Base-by-base conservation (phyloP, 1,139 yeast genomes). In the Suhomyces choctaworum region DNA sequence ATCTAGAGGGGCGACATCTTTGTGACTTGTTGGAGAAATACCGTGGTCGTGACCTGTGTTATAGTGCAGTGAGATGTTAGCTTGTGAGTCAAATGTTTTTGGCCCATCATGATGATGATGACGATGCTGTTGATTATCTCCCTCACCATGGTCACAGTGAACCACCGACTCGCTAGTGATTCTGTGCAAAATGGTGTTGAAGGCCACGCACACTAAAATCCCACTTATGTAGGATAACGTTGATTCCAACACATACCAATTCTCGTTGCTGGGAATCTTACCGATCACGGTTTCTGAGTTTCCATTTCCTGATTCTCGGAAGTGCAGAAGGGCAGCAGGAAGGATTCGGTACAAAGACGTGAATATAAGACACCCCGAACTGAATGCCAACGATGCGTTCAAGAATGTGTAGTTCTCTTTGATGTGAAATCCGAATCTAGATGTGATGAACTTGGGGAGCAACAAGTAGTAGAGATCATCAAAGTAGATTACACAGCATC, bases 141-240 rank as follows among this genome's bases (percentile, higher is more conserved):
- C 20, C 20, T 17, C 20, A 15, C 63, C 66, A 50, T 89, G 96
- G 12, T 78, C 82, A 58, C 97, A 89, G 53, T 89, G 96, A 0
- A 90, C 87, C 19, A 90, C 76, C 20, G 94, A 82, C 51, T 86
- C 87, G 39, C 92, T 78, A 2, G 97, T 87, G 36, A 82, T 58
- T 27, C 78, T 58, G 56, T 90, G 96, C 11, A 90, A 77, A 0
- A 82, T 29, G 16, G 68, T 58, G 54, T 89, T 89, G 44, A 90
- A 63, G 3, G 61, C 45, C 1, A 80, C 58, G 51, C 95, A 86
- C 3, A 78, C 47, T 1, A 64, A 33, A 4, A 83, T 74, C 1
- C 97, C 97, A 1, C 62, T 45, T 5, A 80, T 50, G 46, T 75
- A 80, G 4, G 80, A 66, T 8, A 58, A 64, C 35, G 80, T 73